These are phyloP conservation scores for Limnanthes douglasii DNA, from an alignment of 345 rosid species.

Conservation along the genomic window DNA sequence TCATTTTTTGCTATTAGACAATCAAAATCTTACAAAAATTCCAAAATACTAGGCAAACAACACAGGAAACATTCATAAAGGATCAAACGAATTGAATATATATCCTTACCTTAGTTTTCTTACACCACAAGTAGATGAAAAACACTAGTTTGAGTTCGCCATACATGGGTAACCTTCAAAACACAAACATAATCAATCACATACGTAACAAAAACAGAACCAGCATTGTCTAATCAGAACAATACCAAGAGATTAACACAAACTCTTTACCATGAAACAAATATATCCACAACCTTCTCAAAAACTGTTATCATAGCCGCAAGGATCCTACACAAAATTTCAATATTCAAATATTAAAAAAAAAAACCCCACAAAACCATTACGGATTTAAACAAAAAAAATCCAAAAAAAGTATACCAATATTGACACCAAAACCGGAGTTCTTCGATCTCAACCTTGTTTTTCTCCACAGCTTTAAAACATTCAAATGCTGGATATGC, in stretches of 20 bases:
- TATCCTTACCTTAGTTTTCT: conserved; percentile 49
- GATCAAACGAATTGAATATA: no score
- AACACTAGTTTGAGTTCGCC: conserved; percentile 67
- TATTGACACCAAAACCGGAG: conserved; percentile 94
- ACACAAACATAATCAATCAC: neutral
- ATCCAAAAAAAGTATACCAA: conserved; percentile 26
- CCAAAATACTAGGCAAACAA: no score
- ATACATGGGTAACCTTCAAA: conserved; percentile 70
- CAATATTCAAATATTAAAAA: no score
- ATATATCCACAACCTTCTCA: conserved; percentile 51
- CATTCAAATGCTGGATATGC: conserved; percentile 91
- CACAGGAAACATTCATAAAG: no score
- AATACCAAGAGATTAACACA: neutral
- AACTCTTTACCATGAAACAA: conserved; percentile 51
- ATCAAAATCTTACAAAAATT: no score
- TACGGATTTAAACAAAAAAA: neutral
- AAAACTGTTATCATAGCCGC: conserved; percentile 52
- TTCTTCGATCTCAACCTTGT: conserved; percentile 55
- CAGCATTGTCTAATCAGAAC: neutral
- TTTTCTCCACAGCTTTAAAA: conserved; percentile 75
- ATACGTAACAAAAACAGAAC: neutral
- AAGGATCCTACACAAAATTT: conserved; percentile 52
- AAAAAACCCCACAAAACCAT: neutral
- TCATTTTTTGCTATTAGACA: no score
- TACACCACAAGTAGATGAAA: conserved; percentile 76